These are phyloP conservation scores for Paraleonurus japonicus DNA, from an alignment of 257 asterid species.

Conservation along the genomic window DNA sequence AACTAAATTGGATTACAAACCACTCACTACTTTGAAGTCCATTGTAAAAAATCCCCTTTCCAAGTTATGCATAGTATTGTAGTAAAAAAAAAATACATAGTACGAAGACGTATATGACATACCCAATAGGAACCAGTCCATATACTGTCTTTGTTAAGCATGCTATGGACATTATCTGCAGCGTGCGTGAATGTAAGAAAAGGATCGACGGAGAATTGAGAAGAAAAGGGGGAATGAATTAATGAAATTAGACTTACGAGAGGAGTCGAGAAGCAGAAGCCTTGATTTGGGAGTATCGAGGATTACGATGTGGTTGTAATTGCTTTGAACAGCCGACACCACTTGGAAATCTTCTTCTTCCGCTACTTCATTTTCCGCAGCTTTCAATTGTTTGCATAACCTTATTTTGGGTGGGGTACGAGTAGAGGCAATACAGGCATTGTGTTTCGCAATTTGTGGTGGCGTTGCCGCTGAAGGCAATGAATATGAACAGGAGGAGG, in stretches of 20 bases:
- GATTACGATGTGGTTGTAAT: conserved; percentile 53
- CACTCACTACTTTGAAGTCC: neutral
- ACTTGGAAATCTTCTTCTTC: conserved; percentile 41
- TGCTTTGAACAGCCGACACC: conserved; percentile 43
- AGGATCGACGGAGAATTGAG: too few species aligned
- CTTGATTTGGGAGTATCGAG: conserved; percentile 59
- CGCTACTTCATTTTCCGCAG: conserved; percentile 21
- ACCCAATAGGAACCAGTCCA: conserved; percentile 86
- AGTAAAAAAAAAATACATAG: too few species aligned
- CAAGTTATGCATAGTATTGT: too few species aligned
- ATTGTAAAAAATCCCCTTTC: too few species aligned
- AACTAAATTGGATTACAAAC: conserved; percentile 5
- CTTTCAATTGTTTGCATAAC: conserved; percentile 1
- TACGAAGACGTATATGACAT: too few species aligned
- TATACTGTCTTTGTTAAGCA: conserved; percentile 51
- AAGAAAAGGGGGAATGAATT: neutral
- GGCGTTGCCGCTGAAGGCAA: neutral
- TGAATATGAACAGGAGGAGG: neutral
- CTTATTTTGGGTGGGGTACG: neutral
- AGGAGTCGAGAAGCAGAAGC: conserved; percentile 66
- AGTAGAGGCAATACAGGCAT: neutral
- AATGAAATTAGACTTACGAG: conserved; percentile 34
- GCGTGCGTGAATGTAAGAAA: too few species aligned
- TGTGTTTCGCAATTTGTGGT: neutral
- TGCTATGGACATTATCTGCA: conserved; percentile 29